Evolutionary conservation across 805 yeast species (phyloP).

Genomic region (Tetrapisispora namnaoensis): DNA sequence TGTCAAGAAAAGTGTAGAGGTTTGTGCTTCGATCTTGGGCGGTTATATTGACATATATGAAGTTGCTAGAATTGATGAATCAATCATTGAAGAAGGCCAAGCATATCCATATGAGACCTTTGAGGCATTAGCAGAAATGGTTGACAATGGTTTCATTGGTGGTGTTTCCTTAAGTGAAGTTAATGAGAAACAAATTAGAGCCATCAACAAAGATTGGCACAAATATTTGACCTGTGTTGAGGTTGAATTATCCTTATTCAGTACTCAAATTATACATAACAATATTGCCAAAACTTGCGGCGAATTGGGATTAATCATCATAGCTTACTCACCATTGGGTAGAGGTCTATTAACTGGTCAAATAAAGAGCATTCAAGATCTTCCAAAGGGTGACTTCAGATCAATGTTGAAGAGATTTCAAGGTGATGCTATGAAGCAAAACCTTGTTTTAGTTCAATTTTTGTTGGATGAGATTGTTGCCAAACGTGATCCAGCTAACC

Average conservation of each 20-base stretch:
- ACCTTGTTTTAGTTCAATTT: constrained; percentile 39
- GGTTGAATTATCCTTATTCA: constrained; percentile 65
- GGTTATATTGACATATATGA: constrained; percentile 53
- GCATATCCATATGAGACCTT: constrained; percentile 44
- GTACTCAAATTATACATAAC: constrained; percentile 49
- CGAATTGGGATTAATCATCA: constrained; percentile 50
- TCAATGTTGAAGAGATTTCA: constrained; percentile 44
- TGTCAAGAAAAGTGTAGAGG: constrained; percentile 40
- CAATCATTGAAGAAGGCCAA: constrained; percentile 16
- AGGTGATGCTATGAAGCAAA: constrained; percentile 46
- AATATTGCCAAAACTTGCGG: constrained; percentile 55
- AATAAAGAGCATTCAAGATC: constrained; percentile 36
- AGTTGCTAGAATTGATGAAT: constrained; percentile 57
- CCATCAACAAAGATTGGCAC: constrained; percentile 42
- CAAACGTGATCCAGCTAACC: constrained; percentile 37
- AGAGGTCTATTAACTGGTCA: constrained; percentile 68
- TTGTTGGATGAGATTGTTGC: constrained; percentile 40
- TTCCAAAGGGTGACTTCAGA: constrained; percentile 51
- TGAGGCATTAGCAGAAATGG: constrained; percentile 43
- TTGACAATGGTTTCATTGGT: constrained; percentile 55
- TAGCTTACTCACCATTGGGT: constrained; percentile 79
- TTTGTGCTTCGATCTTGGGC: constrained; percentile 33
- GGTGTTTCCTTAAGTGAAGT: constrained; percentile 73
- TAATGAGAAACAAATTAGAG: constrained; percentile 46
- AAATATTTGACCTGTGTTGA: constrained; percentile 60